Evolutionary conservation across 306 rosid species (phyloP), one percentile per base, ranked within the genome.

Genomic region (Hippophae rhamnoides): DNA sequence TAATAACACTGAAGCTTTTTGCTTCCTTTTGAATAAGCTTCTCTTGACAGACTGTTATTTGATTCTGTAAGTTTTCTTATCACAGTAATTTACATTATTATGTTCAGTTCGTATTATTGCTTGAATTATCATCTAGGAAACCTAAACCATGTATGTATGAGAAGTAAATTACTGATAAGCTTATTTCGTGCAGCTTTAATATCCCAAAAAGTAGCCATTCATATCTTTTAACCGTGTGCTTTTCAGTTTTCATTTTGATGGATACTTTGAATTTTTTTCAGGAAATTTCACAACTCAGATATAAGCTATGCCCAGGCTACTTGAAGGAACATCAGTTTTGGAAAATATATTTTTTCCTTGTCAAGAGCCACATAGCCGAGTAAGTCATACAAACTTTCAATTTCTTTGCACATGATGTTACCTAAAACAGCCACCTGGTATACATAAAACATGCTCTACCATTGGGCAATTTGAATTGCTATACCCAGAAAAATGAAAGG

Each of bases 301-400:
- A 81, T 57, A 76, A 57, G 68, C 75, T 87, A n/a, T 90, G 97
- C 74, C 97, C 97, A 4, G 80, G 94, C 63, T 79, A 69, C 75
- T 66, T 90, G 86, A 90, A 85, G 89, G 97, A 90, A 69, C 63
- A 65, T 11, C 86, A 84, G 45, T 87, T 90, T 78, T 90, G 97
- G 97, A 81, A 63, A 68, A 81, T 85, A 69, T 87, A 87, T 75
- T 90, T 90, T 71, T 57, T 59, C 64, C 96, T 90, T 70, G 84
- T 90, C 56, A 77, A 84, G 74, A 81, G 72, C 63, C 76, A 84
- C 27, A 85, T 87, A 57, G 62, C 76, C 6, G 84, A 78, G 97
- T 90, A 80, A 82, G 97, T 85, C 55, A 42, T 60, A 26, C 58
- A 54, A 40, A 49, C 47, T 63, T 67, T 60, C 55, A 13, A 10